phyloP scores from a whole-genome alignment of 2,329 filamentous ascomycete species.

The Colletotrichum sp. region DNA sequence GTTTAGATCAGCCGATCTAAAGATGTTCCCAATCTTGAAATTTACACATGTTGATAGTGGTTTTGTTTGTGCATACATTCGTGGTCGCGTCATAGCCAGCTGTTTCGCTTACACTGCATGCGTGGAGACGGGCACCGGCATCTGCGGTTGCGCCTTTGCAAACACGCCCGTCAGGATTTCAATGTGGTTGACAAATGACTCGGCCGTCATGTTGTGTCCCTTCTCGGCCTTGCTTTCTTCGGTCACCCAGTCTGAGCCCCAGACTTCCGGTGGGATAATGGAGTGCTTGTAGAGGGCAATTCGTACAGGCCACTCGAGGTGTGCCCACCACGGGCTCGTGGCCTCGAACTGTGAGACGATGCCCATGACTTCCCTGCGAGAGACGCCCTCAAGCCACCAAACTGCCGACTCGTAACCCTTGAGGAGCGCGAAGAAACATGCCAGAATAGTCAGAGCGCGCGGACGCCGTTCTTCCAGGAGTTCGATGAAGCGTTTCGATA shows the following conservation, averaged over 20 bases:
- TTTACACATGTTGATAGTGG: not conserved
- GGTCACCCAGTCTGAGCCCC: conserved; percentile 57
- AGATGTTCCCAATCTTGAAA: not conserved
- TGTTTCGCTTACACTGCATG: conserved; percentile 12
- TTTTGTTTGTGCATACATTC: not conserved
- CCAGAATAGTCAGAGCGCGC: conserved; percentile 66
- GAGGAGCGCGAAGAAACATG: conserved; percentile 70
- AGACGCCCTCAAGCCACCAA: conserved; percentile 76
- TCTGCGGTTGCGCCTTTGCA: conserved; percentile 29
- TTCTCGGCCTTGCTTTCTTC: conserved; percentile 42
- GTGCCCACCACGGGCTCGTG: conserved; percentile 65
- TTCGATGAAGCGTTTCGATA: conserved; percentile 65
- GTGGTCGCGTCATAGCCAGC: conserved; percentile 12
- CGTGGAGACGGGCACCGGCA: conserved; percentile 23
- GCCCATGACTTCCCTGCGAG: conserved; percentile 68
- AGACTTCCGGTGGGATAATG: conserved; percentile 60
- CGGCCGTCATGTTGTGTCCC: conserved; percentile 27
- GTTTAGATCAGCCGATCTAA: not conserved
- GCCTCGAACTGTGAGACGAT: conserved; percentile 64
- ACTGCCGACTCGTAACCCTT: conserved; percentile 61
- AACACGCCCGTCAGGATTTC: conserved; percentile 49
- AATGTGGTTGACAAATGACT: conserved; percentile 47
- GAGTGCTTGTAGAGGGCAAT: conserved; percentile 62
- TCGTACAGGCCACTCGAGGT: conserved; percentile 65
- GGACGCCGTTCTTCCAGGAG: conserved; percentile 64